phyloP scores from a whole-genome alignment of 352 stramenopile species.

The Phytophthora tubulina region DNA sequence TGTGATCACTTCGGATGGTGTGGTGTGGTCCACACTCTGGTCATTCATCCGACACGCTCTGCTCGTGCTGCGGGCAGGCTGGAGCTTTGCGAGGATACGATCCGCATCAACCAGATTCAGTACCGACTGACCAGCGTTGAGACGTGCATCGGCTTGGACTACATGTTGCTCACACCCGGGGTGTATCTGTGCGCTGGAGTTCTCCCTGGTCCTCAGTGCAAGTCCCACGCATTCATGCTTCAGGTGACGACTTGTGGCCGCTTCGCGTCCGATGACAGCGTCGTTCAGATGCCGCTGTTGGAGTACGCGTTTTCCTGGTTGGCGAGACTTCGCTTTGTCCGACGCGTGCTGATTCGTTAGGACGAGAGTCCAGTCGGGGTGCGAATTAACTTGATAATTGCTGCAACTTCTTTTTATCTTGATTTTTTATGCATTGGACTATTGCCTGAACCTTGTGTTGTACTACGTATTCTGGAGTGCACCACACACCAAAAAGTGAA shows the following conservation, averaged over 20 bases:
- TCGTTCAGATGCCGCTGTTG: neutral
- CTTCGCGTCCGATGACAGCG: slow-evolving; percentile 7
- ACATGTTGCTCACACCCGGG: slow-evolving; percentile 1
- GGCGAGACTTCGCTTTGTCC: neutral
- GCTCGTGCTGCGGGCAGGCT: neutral
- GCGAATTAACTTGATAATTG: slow-evolving; percentile 15
- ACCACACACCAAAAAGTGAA: too few species aligned
- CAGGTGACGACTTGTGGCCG: slow-evolving; percentile 6
- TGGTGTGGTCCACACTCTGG: slow-evolving; percentile 16
- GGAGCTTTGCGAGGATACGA: slow-evolving; percentile 4
- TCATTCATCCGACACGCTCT: slow-evolving; percentile 1
- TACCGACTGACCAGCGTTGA: neutral
- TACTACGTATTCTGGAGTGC: neutral
- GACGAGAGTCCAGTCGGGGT: neutral
- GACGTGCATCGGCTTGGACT: neutral
- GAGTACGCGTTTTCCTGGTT: slow-evolving; percentile 9
- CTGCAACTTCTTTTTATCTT: slow-evolving; percentile 11
- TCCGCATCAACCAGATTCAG: slow-evolving; percentile 2
- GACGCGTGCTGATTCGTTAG: slow-evolving; percentile 3
- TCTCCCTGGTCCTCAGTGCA: slow-evolving; percentile 1
- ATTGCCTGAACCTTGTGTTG: neutral
- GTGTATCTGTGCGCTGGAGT: slow-evolving; percentile 17
- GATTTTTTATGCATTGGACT: slow-evolving; percentile 10
- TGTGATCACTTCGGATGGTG: neutral
- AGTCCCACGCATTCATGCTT: slow-evolving; percentile 13